phyloP scores from a whole-genome alignment of 306 rosid genomes.

The Corylus avellana region DNA sequence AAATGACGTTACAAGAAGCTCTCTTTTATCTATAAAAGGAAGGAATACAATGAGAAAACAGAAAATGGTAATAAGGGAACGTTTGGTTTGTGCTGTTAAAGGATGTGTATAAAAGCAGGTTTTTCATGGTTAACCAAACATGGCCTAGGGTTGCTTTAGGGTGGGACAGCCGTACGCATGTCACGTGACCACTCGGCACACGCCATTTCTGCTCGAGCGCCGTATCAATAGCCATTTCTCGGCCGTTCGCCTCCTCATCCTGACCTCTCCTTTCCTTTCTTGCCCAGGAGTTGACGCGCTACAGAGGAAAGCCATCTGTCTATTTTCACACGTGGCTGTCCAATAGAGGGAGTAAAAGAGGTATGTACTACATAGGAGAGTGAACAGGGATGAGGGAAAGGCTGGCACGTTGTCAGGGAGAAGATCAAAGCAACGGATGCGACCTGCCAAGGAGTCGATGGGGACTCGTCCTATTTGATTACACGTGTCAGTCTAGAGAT shows the following conservation, averaged over 20 bases:
- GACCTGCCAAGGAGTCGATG: not conserved
- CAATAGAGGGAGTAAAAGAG: not conserved
- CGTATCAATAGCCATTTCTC: slow-evolving; percentile 26
- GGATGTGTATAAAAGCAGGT: not conserved
- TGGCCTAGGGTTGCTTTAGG: not conserved
- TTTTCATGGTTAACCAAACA: slow-evolving; percentile 3
- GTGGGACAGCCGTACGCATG: not conserved
- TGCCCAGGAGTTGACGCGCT: not conserved
- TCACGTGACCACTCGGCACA: slow-evolving; percentile 33
- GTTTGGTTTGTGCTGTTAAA: not conserved
- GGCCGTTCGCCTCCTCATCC: not conserved
- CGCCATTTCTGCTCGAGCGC: slow-evolving; percentile 11
- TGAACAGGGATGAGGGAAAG: not conserved
- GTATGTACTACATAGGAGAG: not conserved
- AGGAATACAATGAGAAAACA: not conserved
- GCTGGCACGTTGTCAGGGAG: slow-evolving; percentile 21
- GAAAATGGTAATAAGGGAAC: not conserved
- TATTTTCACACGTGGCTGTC: rapidly evolving
- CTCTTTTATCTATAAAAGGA: not conserved
- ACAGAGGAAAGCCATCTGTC: not conserved
- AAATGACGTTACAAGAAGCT: slow-evolving; percentile 13
- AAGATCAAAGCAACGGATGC: slow-evolving; percentile 16
- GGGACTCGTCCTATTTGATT: not conserved
- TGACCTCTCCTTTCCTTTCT: not conserved
- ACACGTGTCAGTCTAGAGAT: slow-evolving; percentile 3